Evolutionary conservation across 257 asterid genomes (phyloP), one percentile per base, ranked within the genome.

Genomic region (Ocimum tenuiflorum): DNA sequence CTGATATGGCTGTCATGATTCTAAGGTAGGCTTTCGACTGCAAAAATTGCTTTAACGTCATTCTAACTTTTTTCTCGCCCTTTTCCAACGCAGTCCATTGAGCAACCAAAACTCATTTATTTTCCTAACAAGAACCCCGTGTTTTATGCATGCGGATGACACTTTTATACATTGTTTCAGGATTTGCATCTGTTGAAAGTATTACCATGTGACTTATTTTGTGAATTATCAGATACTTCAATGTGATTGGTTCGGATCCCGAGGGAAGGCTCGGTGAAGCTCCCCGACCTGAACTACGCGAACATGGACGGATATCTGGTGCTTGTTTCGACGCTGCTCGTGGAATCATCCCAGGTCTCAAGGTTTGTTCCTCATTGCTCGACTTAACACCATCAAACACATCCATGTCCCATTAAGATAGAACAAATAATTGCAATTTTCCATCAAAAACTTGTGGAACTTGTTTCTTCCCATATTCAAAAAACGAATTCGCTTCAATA

Each of bases 321-420:
- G 97, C 97, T 63, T 90, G 97, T 73, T 90, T 87, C 50, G 96
- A 90, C 70, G 96, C 97, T 59, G 97, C 97, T 69, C 95, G 96
- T 61, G 96, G 95, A 65, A 82, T 90, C 78, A 82, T 78, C 63
- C 82, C 89, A 27, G 97, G 88, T 42, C 95, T 90, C 13, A 87
- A 87, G 95, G 97, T 89, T 38, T 11, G 56, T 69, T 45, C 50
- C 17, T 56, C 45, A 36, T 67, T 19, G 51, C 60, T 33, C 36
- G 8, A 55, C 45, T 15, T 46, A 10, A 6, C 49, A 62, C 38
- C 42, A 59, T 59, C 9, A 8, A 58, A 8, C 9, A 4, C 55
- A 12, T 39, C 42, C 6, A 8, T 24, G 1, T 24, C 4, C 1
- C 4, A 4, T 24, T 24, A 4, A 31, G 6, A 31, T 31, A 3